A percentile compares a stretch with the other conserved stretches of the same genome.
Conservation (phyloP, 257 asterid species). For the Misopates orontium region DNA sequence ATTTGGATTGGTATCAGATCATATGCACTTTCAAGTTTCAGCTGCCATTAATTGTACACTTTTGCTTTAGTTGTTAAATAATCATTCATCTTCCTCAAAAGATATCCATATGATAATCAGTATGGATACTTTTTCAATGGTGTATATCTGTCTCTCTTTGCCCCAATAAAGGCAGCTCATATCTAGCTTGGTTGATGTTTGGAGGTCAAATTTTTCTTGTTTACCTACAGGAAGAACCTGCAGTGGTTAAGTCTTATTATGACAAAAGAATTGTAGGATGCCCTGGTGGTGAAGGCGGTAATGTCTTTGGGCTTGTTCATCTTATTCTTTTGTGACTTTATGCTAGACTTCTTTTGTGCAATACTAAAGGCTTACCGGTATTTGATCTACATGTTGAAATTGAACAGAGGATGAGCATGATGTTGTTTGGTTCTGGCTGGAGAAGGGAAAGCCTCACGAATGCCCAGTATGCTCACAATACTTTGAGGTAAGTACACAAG, state of each 20-base stretch:
- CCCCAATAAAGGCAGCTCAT: neutral
- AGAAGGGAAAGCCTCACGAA: conserved; percentile 90
- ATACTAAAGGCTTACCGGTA: conserved; percentile 11
- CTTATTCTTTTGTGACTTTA: conserved; percentile 5
- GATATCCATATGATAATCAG: too few species aligned
- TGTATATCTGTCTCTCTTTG: neutral
- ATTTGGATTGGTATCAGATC: too few species aligned
- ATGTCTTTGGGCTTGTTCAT: conserved; percentile 26
- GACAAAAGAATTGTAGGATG: conserved; percentile 95
- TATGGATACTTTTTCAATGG: neutral
- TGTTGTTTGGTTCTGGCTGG: conserved; percentile 99
- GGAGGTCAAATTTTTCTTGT: conserved; percentile 10
- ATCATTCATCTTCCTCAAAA: too few species aligned
- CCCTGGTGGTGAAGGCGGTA: conserved; percentile 99
- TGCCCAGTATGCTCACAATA: conserved; percentile 96
- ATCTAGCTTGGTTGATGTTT: conserved; percentile 8
- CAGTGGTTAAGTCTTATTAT: conserved; percentile 78
- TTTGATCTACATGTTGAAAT: conserved; percentile 24
- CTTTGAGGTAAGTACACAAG: conserved; percentile 68
- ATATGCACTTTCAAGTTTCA: neutral
- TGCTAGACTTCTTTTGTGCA: neutral
- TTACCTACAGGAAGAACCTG: conserved; percentile 83
- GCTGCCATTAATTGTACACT: neutral
- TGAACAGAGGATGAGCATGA: conserved; percentile 95
- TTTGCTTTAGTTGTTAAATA: too few species aligned